Conservation (phyloP, 2,329 filamentous ascomycete species). For the Fusarium transvaalense region DNA sequence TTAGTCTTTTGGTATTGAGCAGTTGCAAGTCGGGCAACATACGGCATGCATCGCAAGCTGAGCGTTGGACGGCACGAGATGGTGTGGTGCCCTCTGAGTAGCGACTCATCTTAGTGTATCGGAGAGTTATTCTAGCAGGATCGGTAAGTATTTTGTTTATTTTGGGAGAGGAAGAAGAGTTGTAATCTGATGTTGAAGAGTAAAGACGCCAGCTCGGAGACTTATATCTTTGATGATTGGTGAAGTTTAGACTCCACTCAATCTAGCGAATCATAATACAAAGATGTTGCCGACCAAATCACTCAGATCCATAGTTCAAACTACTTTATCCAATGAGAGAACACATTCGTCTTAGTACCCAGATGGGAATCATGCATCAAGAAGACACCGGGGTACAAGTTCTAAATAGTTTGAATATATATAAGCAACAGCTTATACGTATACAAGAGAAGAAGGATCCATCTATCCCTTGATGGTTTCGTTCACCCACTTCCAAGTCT, state of each 20-base stretch:
- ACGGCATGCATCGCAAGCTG: constrained; percentile 13
- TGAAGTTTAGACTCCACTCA: too few relatives aligned
- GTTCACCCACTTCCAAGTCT: constrained; percentile 44
- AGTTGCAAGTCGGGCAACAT: background rate
- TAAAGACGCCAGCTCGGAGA: background rate
- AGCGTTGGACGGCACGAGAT: background rate
- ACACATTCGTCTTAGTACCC: too few relatives aligned
- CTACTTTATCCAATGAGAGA: background rate
- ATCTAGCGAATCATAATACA: background rate
- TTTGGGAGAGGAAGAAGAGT: background rate
- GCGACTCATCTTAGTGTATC: fast-evolving
- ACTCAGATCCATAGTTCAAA: background rate
- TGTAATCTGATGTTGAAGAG: background rate
- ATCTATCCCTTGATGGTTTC: background rate
- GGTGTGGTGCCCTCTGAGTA: too few relatives aligned
- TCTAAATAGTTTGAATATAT: background rate
- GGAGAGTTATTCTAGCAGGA: background rate
- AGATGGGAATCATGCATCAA: too few relatives aligned
- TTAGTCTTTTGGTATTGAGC: background rate
- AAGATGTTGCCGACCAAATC: background rate
- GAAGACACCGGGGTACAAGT: too few relatives aligned
- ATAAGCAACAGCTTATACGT: background rate
- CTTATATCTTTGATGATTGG: background rate
- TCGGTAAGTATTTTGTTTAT: too few relatives aligned
- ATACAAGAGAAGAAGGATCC: fast-evolving